Evolutionary conservation across 345 rosid genomes (phyloP).

Genomic region (Lepidium didymum): DNA sequence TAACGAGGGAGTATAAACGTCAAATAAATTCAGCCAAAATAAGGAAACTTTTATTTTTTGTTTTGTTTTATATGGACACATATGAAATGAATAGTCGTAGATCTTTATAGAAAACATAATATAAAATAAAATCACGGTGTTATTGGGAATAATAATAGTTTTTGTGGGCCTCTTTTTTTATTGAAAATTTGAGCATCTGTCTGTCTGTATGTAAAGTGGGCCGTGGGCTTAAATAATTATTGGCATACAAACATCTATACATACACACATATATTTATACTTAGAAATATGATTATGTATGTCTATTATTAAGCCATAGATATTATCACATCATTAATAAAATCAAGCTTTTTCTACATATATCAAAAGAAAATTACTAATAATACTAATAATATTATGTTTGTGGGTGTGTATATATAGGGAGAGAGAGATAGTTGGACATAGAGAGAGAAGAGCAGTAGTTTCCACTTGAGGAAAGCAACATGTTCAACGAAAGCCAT

Average conservation of each 20-base stretch:
- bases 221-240: conserved; percentile 33
- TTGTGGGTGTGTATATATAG: not conserved
- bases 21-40: conserved; percentile 1
- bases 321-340: conserved; percentile 12
- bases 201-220: conserved; percentile 28
- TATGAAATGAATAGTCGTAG: not conserved
- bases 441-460: conserved; percentile 20
- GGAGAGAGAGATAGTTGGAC: conserved; percentile 12
- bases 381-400: not conserved
- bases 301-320: not conserved
- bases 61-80: conserved; percentile 5
- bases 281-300: not conserved
- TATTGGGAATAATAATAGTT: conserved; percentile 13
- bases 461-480: conserved; percentile 48
- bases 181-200: conserved; percentile 14
- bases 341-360: not conserved
- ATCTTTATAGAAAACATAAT: not conserved
- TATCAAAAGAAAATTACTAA: not conserved
- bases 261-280: not conserved
- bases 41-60: not conserved
- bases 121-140: not conserved
- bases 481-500: conserved; percentile 34
- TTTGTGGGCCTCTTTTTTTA: conserved; percentile 26
- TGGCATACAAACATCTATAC: not conserved
- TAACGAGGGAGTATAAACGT: conserved; percentile 19